phyloP scores from a whole-genome alignment of 2,329 filamentous ascomycete genomes.

The Colletotrichum sp. region DNA sequence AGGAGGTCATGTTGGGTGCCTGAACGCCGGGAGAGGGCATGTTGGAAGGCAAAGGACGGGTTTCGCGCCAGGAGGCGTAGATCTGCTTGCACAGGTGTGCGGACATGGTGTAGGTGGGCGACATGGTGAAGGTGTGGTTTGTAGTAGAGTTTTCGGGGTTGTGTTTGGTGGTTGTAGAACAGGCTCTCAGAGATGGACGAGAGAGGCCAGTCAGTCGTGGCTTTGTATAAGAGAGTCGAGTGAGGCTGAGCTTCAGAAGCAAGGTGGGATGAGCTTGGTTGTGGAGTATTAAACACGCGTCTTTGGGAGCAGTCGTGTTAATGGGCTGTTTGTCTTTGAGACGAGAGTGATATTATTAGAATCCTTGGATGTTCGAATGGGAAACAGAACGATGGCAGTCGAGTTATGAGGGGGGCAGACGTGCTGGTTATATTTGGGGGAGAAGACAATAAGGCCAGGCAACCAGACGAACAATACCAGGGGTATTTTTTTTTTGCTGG shows the following conservation, averaged over 20 bases:
- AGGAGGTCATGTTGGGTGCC: constrained; percentile 31
- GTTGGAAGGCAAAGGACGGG: constrained; percentile 45
- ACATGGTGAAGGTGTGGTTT: constrained; percentile 43
- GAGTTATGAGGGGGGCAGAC: not conserved
- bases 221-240: constrained; percentile 2
- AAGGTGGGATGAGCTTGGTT: not conserved
- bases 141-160: not conserved
- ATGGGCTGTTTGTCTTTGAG: not conserved
- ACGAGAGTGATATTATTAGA: not conserved
- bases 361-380: constrained; percentile 1
- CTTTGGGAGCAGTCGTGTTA: not conserved
- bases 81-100: constrained; percentile 66
- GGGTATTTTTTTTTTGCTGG: not conserved
- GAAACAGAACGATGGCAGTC: not conserved
- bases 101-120: constrained; percentile 66
- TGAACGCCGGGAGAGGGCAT: constrained; percentile 29
- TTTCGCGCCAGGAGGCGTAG: constrained; percentile 63
- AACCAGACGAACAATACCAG: not conserved
- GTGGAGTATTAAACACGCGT: constrained; percentile 1
- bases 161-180: not conserved
- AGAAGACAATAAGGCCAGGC: not conserved
- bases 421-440: constrained; percentile 15
- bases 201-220: not conserved
- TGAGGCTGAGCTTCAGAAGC: not conserved
- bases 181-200: not conserved